Percentiles rank a stretch among this genome's conserved stretches.
phyloP scores from a whole-genome alignment of 1,139 yeast genomes.

The Saccharomyces hybrid region DNA sequence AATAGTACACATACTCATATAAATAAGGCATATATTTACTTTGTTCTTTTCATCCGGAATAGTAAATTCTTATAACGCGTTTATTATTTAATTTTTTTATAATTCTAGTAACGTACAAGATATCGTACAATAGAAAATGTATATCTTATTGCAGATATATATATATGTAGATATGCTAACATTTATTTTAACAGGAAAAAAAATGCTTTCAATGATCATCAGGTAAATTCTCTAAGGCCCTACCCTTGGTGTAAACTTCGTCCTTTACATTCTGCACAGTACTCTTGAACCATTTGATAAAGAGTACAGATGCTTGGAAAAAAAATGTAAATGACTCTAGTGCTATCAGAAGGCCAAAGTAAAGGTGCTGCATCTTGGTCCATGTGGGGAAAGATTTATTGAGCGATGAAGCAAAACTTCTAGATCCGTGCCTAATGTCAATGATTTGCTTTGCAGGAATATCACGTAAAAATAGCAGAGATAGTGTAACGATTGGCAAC shows the following conservation, averaged over 20 bases:
- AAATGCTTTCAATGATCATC: slow-evolving; percentile 6
- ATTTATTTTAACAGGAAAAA: background rate
- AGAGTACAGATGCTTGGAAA: slow-evolving; percentile 2
- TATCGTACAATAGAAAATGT: background rate
- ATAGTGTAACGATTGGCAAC: background rate
- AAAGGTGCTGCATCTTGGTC: background rate
- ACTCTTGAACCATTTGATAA: slow-evolving; percentile 17
- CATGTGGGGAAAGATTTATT: background rate
- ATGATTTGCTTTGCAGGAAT: background rate
- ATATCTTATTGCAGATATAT: background rate
- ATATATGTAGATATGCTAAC: background rate
- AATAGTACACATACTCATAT: slow-evolving; percentile 1
- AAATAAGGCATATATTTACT: background rate
- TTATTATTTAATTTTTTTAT: background rate
- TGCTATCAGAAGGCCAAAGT: background rate
- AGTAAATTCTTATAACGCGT: background rate
- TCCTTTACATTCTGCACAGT: slow-evolving; percentile 43
- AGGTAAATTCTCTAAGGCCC: slow-evolving; percentile 51
- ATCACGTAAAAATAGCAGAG: background rate
- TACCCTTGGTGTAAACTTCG: slow-evolving; percentile 54
- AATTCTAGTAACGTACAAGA: background rate
- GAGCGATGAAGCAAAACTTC: background rate
- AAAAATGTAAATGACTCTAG: background rate
- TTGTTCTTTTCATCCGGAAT: background rate
- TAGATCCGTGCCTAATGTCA: background rate